Evolutionary conservation across 78 protist species (phyloP), one percentile per base, ranked within the genome.

Genomic region (Dictyostelium brefeldianum): DNA sequence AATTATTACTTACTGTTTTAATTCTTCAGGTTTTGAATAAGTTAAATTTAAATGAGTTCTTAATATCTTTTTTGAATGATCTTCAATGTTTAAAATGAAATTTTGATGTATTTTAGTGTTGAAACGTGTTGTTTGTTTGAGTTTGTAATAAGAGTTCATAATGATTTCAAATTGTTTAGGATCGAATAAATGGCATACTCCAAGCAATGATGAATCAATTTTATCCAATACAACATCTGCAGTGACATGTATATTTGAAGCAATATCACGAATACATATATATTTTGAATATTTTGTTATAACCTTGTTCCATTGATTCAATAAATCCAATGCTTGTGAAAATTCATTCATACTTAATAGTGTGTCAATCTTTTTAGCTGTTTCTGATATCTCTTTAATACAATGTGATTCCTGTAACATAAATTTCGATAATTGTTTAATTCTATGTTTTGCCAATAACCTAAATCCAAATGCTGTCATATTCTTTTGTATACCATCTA

Each of bases 401-500:
- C 41, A n/a, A 27, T 59, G 46, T 25, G 54, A 12, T 43, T 87
- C 92, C 7, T 48, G 46, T 10, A 64, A 50, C 27, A 87, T 59
- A 48, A 57, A 87, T 50, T 77, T 75, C 6, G 71, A 62, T 22
- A 77, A 22, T 17, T 74, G 67, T 50, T 67, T 53, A 36, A n/a
- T 75, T 41, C 92, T 36, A 62, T 87, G 83, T 20, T 87, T 87
- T 47, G 67, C 83, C 36, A 87, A 50, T 50, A 87, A 47, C 20
- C 67, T 77, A 29, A 87, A 64, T 25, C 92, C 92, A 87, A 77
- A 87, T 48, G 83, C 22, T 15, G 92, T 87, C 67, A 87, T 46
- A 29, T 69, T 54, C 41, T 59, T 62, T 50, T 64, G 74, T 15
- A 87, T 81, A 27, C 81, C 74, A 50, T 62, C 64, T 15, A 87